phyloP scores from a whole-genome alignment of 140 eudicot species.

The Senecio squalidus region DNA sequence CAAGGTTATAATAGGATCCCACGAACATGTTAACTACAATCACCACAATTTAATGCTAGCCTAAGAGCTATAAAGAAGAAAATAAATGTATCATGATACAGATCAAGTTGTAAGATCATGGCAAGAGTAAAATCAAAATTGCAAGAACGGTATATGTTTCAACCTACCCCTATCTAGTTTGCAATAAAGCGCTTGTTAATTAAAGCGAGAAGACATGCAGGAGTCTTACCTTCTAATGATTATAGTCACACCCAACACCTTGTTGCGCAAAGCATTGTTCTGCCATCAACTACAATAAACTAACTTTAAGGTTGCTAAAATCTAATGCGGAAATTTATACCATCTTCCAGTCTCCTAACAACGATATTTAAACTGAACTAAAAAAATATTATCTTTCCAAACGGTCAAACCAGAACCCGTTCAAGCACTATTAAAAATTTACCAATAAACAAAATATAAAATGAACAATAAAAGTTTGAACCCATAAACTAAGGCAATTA shows the following conservation, averaged over 20 bases:
- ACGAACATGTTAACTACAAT: no score
- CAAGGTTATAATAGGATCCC: no score
- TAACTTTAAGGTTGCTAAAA: conserved; percentile 8
- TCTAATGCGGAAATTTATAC: neutral
- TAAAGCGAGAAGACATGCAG: neutral
- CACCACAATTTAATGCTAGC: no score
- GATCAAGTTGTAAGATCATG: neutral
- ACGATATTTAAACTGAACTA: neutral
- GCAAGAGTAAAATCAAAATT: neutral
- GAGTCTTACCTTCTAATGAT: conserved; percentile 8
- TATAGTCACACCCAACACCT: neutral
- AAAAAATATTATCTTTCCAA: neutral
- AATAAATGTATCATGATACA: no score
- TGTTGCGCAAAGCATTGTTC: neutral
- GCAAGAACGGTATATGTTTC: neutral
- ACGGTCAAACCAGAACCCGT: neutral
- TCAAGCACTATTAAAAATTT: neutral
- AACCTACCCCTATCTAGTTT: neutral
- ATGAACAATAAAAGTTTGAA: no score
- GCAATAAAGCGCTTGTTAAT: no score
- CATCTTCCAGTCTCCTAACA: neutral
- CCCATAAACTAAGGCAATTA: no score
- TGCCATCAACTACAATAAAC: conserved; percentile 14
- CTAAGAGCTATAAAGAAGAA: no score
- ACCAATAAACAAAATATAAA: neutral